Conservation (phyloP, 139 green algal species). For the Chlamydomonas sphaeroides region DNA sequence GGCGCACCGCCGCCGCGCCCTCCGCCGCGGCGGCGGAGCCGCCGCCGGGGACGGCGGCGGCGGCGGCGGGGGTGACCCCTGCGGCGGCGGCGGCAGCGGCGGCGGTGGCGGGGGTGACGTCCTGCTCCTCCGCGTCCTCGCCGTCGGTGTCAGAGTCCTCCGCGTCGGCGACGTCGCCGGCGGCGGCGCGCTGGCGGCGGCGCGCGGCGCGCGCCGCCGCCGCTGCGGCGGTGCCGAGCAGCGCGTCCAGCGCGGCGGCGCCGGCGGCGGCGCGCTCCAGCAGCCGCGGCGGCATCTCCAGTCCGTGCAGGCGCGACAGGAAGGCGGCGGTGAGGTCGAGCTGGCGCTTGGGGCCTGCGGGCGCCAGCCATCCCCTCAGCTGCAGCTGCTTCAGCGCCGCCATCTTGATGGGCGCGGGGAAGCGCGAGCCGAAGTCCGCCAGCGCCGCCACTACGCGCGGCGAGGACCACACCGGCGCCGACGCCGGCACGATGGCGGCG, state of each 20-base stretch:
- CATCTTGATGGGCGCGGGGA: slow-evolving; percentile 2
- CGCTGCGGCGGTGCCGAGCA: background rate
- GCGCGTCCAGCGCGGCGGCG: background rate
- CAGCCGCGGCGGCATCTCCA: slow-evolving; percentile 6
- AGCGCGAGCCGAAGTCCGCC: slow-evolving; percentile 19
- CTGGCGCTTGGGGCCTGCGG: background rate
- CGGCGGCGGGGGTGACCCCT: background rate
- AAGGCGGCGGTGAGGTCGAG: slow-evolving; percentile 23
- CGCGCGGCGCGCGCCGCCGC: background rate
- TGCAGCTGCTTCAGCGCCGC: slow-evolving; percentile 34
- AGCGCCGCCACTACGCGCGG: slow-evolving; percentile 6
- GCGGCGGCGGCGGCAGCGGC: background rate
- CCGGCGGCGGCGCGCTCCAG: background rate
- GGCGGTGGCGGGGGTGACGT: background rate
- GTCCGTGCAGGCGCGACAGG: slow-evolving; percentile 13
- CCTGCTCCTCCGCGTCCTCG: background rate
- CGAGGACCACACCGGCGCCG: too few species aligned
- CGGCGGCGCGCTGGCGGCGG: too few species aligned
- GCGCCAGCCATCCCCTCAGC: slow-evolving; percentile 24
- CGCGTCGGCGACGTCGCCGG: too few species aligned
- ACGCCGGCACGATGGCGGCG: too few species aligned
- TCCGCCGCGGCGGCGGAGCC: background rate
- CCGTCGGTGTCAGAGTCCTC: background rate
- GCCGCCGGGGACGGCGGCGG: background rate
- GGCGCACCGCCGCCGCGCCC: background rate